These are phyloP conservation scores for Sphaceloma murrayae DNA, from an alignment of 2,329 filamentous ascomycete species.

Conservation along the genomic window DNA sequence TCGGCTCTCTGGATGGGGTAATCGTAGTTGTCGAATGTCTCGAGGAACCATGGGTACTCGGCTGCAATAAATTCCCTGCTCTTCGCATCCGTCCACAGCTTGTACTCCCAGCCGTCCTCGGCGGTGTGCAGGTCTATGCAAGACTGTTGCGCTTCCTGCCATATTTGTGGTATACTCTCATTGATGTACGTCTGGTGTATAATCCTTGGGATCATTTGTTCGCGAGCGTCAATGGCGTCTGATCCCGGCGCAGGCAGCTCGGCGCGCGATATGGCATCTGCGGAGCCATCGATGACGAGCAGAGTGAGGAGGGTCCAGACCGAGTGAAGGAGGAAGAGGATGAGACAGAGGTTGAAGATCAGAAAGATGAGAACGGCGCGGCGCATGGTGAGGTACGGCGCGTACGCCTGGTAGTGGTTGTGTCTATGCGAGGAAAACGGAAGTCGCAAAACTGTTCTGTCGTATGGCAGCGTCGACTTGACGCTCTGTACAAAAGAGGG, in stretches of 20 bases:
- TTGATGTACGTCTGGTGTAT: constrained; percentile 71
- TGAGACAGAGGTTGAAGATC: constrained; percentile 53
- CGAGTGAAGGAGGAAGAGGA: constrained; percentile 55
- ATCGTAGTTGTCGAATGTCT: constrained; percentile 63
- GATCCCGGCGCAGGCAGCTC: constrained; percentile 59
- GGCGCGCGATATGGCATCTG: constrained; percentile 55
- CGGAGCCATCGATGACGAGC: constrained; percentile 56
- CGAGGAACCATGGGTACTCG: constrained; percentile 62
- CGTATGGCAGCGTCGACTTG: neutral
- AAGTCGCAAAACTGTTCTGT: neutral
- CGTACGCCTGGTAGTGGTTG: constrained; percentile 9
- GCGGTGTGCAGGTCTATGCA: constrained; percentile 54
- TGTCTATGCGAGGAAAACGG: neutral
- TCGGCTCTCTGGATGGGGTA: constrained; percentile 64
- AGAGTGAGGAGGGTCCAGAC: constrained; percentile 64
- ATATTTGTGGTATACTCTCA: constrained; percentile 56
- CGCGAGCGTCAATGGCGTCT: constrained; percentile 45
- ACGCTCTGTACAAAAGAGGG: neutral
- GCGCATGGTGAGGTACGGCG: constrained; percentile 40
- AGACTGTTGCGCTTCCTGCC: constrained; percentile 55
- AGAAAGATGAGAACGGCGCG: constrained; percentile 54
- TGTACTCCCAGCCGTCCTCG: constrained; percentile 60
- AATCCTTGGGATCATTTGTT: constrained; percentile 62
- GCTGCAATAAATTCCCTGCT: constrained; percentile 60
- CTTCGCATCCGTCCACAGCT: constrained; percentile 68